Evolutionary conservation across 148 eudicot genomes (phyloP).

Genomic region (Rhododendron vialii): DNA sequence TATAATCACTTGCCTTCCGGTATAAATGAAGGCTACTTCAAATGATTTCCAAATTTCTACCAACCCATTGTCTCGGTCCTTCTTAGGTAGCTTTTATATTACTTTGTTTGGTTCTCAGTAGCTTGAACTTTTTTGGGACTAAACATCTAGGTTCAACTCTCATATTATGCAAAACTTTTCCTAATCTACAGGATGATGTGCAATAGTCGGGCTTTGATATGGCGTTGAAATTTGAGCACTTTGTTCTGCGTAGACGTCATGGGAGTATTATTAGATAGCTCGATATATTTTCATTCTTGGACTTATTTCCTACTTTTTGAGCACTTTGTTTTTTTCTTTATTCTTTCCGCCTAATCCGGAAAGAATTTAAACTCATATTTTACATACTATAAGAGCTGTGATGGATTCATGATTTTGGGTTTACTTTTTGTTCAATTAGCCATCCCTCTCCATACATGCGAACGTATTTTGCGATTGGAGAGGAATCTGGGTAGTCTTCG

Average conservation of each 20-base stretch:
- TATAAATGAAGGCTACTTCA: not conserved
- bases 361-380: too few species aligned
- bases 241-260: not conserved
- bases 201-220: too few species aligned
- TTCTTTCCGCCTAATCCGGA: too few species aligned
- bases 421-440: too few species aligned
- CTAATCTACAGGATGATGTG: not conserved
- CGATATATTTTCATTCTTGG: too few species aligned
- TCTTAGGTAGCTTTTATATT: not conserved
- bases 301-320: not conserved
- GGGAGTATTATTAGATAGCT: not conserved
- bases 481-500: too few species aligned
- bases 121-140: not conserved
- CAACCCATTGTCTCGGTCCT: too few species aligned
- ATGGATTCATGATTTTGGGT: too few species aligned
- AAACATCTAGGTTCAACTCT: not conserved
- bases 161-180: not conserved
- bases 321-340: not conserved
- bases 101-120: not conserved
- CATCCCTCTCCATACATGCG: too few species aligned
- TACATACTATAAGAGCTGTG: too few species aligned
- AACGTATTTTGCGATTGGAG: too few species aligned
- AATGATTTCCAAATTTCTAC: too few species aligned
- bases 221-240: not conserved
- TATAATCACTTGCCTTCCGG: not conserved